phyloP scores from a whole-genome alignment of 2,329 filamentous ascomycete species.

The Xylariaceae sp. region DNA sequence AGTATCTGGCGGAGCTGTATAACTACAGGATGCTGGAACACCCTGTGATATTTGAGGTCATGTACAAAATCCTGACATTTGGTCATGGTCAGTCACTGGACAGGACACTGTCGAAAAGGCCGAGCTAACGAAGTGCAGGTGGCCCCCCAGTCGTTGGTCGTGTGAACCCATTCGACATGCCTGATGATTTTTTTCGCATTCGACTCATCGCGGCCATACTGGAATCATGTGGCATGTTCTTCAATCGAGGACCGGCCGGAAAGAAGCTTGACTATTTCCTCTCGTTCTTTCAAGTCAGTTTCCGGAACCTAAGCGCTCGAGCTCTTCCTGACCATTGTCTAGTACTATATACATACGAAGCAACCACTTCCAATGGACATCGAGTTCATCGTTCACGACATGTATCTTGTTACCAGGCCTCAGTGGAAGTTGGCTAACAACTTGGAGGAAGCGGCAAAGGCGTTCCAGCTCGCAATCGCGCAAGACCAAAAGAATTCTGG shows the following conservation, averaged over 20 bases:
- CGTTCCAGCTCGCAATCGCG: conserved; percentile 81
- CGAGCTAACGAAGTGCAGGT: conserved; percentile 36
- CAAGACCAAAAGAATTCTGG: conserved; percentile 82
- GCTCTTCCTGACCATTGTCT: conserved; percentile 15
- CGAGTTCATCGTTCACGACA: conserved; percentile 93
- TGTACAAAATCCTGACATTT: conserved; percentile 92
- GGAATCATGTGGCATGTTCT: conserved; percentile 94
- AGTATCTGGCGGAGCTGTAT: conserved; percentile 93
- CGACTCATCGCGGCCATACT: conserved; percentile 82
- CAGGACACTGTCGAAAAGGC: background rate
- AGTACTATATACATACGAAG: conserved; percentile 93
- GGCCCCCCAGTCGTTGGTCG: conserved; percentile 76
- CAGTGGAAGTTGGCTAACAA: conserved; percentile 86
- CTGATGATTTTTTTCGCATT: conserved; percentile 94
- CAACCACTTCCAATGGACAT: conserved; percentile 90
- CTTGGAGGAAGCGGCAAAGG: conserved; percentile 73
- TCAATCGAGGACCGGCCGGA: conserved; percentile 84
- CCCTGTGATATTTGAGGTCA: conserved; percentile 86
- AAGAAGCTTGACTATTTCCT: conserved; percentile 98
- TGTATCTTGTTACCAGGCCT: conserved; percentile 75
- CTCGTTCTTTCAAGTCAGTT: conserved; percentile 76
- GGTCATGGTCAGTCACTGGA: conserved; percentile 59
- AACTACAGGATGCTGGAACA: conserved; percentile 97
- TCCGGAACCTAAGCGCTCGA: background rate
- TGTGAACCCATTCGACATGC: conserved; percentile 73